Evolutionary conservation across 345 rosid genomes (phyloP), one percentile per base, ranked within the genome.

Genomic region (Cardamine chenopodiifolia): DNA sequence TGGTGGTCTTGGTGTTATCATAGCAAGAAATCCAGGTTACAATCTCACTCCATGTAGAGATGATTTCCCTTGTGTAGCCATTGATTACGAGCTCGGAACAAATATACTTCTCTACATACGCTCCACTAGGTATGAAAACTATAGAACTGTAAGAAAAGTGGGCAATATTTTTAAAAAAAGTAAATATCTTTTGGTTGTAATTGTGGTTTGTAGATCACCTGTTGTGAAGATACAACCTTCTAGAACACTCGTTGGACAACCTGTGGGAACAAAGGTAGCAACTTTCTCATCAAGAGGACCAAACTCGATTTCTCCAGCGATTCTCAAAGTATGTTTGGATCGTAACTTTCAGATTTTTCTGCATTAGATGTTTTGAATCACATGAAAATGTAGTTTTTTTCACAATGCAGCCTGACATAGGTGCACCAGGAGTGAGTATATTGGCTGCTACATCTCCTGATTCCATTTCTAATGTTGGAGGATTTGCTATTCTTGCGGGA

Each of bases 271-370:
- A 56, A 73, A 73, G 39, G 71, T 73, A 5, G 78, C 78, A 45
- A 32, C 71, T 4, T 73, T 73, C 66, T 73, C 78, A 55, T 81
- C 86, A 4, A 79, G 89, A 83, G 88, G 92, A 31, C 92, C 91
- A 19, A 88, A 81, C 44, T 57, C 78, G 9, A 47, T 47, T 25
- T 1, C 73, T 1, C 73, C 73, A 2, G 67, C 78, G 3, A 66
- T 74, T 11, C 73, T 74, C 13, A 74, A 66, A 66, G 78, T 74
- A 74, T n/a, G 56, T 58, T 15, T 1, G 6, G 2, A 19, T 44
- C 56, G 10, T 7, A 12, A 19, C 14, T 29, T 15, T 45, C n/a
- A 29, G 0, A 40, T 6, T 29, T 28, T 47, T 45, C 19, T 11
- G 1, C 18, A 31, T 81, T 82, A 0, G 20, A 40, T 53, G 23